A percentile compares a stretch with the other conserved stretches of the same genome.
Evolutionary conservation across 2,329 filamentous ascomycete genomes (phyloP).

Genomic region (Gremmenia infestans): DNA sequence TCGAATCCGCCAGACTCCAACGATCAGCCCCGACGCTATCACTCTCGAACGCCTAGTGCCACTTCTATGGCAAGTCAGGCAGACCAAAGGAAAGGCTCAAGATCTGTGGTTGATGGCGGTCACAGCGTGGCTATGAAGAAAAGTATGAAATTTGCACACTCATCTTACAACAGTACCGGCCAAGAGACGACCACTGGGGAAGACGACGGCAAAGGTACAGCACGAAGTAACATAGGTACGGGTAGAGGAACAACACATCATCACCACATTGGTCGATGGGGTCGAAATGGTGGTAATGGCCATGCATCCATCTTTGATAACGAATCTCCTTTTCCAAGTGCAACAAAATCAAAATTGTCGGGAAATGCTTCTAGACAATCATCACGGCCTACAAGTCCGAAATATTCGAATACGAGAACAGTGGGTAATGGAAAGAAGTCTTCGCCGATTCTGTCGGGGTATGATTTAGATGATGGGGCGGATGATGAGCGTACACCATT

Average conservation of each 20-base stretch:
- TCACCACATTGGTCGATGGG: conserved; percentile 76
- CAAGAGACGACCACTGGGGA: conserved; percentile 51
- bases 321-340: conserved; percentile 72
- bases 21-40: conserved; percentile 68
- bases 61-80: conserved; percentile 75
- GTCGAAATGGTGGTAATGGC: conserved; percentile 61
- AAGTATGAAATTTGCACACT: conserved; percentile 94
- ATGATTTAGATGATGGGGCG: conserved; percentile 79
- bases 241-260: conserved; percentile 65
- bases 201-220: conserved; percentile 59
- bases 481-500: conserved; percentile 88
- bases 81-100: conserved; percentile 44
- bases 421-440: conserved; percentile 47
- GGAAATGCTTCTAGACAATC: conserved; percentile 54
- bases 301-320: conserved; percentile 71
- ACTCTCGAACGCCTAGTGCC: conserved; percentile 90
- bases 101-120: conserved; percentile 61
- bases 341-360: conserved; percentile 57
- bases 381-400: conserved; percentile 65
- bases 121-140: conserved; percentile 69
- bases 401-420: conserved; percentile 44
- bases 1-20: conserved; percentile 77
- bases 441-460: conserved; percentile 58
- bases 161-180: conserved; percentile 57
- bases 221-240: conserved; percentile 56